Base-by-base conservation (phyloP, 2,329 filamentous ascomycete species). In the Myotisia sp. region DNA sequence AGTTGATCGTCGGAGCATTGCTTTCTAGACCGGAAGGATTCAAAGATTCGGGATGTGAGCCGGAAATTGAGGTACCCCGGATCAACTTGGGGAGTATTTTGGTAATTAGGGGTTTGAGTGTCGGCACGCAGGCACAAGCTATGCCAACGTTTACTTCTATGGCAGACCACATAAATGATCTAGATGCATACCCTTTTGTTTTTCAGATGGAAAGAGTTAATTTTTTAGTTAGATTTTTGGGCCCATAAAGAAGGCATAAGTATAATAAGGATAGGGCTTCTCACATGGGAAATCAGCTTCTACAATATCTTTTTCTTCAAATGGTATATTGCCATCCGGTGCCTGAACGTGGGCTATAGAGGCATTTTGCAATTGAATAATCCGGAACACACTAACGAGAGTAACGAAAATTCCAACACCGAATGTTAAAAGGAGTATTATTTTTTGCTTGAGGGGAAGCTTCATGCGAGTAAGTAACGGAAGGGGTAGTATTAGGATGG, bases 141-240 rank as follows among this genome's bases (percentile, higher is more conserved):
- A 94, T 85, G 12, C 84, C 86, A 1, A 92, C 66, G 44, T 92
- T 90, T 49, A 93, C 84, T 55, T 94, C 86, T 35, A 94, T 75
- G 8, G 79, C 80, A 10, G 81, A 87, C 87, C 86, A 95, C 81
- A 93, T 87, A 50, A 92, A 78, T 0, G 83, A 82, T 4, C 85
- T 60, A 1, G 82, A 83, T 1, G 82, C 81, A 50, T 87, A 85
- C 76, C 74, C 82, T 36, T 68, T 60, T 46, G 17, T 3, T 18
- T n/a, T n/a, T n/a, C 22, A 24, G 2, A 12, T 24, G 8, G 12
- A 24, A 24, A 12, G 12, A 24, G 24, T 29, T 27, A 35, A 14
- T 31, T n/a, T 4, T 8, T 6, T 16, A 13, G 16, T 5, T 34
- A 33, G 31, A n/a, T 12, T 3, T 24, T 21, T 20, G 22, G 8